These are phyloP conservation scores for Claviceps sp. DNA, from an alignment of 2,329 filamentous ascomycete genomes.

Conservation along the genomic window DNA sequence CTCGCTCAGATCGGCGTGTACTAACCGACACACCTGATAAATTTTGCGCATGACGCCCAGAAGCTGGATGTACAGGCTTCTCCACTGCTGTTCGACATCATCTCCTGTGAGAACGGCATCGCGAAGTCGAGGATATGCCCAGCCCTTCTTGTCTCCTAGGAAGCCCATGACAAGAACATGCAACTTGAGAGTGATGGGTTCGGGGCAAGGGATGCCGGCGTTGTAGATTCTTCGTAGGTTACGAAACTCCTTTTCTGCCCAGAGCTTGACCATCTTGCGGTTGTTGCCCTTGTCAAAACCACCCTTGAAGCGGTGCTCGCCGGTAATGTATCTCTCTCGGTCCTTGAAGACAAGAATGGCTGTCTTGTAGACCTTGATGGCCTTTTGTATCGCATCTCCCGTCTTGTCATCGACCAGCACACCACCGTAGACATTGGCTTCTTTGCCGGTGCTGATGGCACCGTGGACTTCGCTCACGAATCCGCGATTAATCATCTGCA, in stretches of 20 bases:
- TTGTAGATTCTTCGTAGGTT: conserved; percentile 76
- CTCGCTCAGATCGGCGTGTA: conserved; percentile 94
- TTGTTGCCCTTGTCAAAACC: conserved; percentile 93
- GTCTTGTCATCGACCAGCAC: conserved; percentile 46
- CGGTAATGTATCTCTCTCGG: conserved; percentile 86
- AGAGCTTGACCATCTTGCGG: conserved; percentile 93
- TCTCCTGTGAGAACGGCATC: conserved; percentile 65
- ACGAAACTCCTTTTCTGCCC: conserved; percentile 97
- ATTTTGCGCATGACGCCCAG: conserved; percentile 81
- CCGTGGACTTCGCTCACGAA: conserved; percentile 86
- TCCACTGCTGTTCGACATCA: conserved; percentile 60
- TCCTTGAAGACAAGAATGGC: conserved; percentile 97
- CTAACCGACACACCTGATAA: conserved; percentile 82
- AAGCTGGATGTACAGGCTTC: conserved; percentile 65
- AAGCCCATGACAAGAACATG: conserved; percentile 95
- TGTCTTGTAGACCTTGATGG: conserved; percentile 99
- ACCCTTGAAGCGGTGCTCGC: conserved; percentile 80
- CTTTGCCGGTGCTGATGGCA: conserved; percentile 90
- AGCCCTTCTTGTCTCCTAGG: conserved; percentile 73
- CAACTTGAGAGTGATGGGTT: conserved; percentile 78
- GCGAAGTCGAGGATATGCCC: conserved; percentile 75
- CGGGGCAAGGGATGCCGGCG: conserved; percentile 79
- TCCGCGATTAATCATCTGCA: conserved; percentile 91
- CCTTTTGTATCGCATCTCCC: conserved; percentile 53
- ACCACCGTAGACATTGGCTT: conserved; percentile 95